A percentile compares a stretch with the other conserved stretches of the same genome.
Evolutionary conservation across 805 yeast genomes (phyloP).

Genomic region (Nakazawaea ishiwadae): DNA sequence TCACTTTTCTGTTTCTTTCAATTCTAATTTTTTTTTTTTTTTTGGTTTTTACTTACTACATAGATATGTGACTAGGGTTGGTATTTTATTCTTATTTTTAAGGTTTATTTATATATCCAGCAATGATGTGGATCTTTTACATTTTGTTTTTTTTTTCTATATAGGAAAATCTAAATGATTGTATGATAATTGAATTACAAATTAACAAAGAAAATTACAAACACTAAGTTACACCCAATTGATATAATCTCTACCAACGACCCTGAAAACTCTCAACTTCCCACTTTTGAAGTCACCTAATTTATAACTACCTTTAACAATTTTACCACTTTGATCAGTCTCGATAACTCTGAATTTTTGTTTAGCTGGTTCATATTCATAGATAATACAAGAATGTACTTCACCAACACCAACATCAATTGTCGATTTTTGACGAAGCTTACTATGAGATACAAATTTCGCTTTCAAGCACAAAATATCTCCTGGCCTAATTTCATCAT

Average conservation of each 20-base stretch:
- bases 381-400: conserved; percentile 58
- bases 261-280: conserved; percentile 72
- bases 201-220: too few species aligned
- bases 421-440: conserved; percentile 50
- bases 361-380: conserved; percentile 72
- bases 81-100: too few species aligned
- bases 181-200: too few species aligned
- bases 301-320: conserved; percentile 59
- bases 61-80: too few species aligned
- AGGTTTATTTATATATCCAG: too few species aligned
- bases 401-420: conserved; percentile 49
- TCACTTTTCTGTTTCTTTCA: background rate
- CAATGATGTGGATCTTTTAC: too few species aligned
- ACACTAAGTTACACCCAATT: conserved; percentile 45
- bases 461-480: conserved; percentile 79
- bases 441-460: conserved; percentile 61
- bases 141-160: too few species aligned
- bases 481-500: conserved; percentile 72
- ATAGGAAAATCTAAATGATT: too few species aligned
- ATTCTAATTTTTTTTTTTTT: background rate
- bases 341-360: conserved; percentile 67
- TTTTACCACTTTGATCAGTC: conserved; percentile 41
- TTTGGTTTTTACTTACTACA: too few species aligned
- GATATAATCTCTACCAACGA: conserved; percentile 65
- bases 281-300: conserved; percentile 76